Base-by-base conservation (phyloP, 129 eudicot genomes). In the Helianthus annuus region DNA sequence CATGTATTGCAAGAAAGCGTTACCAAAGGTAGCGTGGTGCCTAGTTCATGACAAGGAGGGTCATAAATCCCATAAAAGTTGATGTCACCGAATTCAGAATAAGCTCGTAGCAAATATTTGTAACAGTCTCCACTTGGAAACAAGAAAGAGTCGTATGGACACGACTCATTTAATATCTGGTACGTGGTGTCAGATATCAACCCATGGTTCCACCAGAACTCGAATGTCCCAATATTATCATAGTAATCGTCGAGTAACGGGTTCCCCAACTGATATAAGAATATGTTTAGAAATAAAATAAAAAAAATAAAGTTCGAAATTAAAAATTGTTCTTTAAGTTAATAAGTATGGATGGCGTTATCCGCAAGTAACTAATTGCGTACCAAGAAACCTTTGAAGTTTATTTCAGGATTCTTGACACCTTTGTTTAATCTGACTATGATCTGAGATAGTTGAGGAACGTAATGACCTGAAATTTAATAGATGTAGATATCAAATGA, bases 151-250 rank as follows among this genome's bases (percentile, higher is more conserved):
- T 81, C 89, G 34, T 70, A 67, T 29, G 83, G 85, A 57, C 96
- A 89, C 0, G 86, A 73, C 13, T 76, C 75, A 53, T 89, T 89
- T 71, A 89, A 71, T 74, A 85, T 67, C 7, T 75, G 66, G 48
- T 86, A 89, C 0, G 89, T 86, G 22, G 82, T 51, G 67, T 81
- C 91, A 1, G 89, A 80, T 54, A 89, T 79, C 53, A 89, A 72
- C 1, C 96, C 91, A 48, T 86, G 96, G 79, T 81, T 89, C 85
- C 86, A 81, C 96, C 96, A 89, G 51, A 71, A 84, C 75, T 86
- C 85, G 16, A 89, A 86, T 34, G 91, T 78, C 15, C 96, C 96
- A 0, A 81, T 59, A 62, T 79, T 86, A 78, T 89, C 91, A 1
- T 70, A 62, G 42, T 72, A 76, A 82, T 84, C 89, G 57, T 89